Percentiles rank a stretch among this genome's conserved stretches.
phyloP scores from a whole-genome alignment of 2,329 filamentous ascomycete genomes.

The Cadophora malorum region DNA sequence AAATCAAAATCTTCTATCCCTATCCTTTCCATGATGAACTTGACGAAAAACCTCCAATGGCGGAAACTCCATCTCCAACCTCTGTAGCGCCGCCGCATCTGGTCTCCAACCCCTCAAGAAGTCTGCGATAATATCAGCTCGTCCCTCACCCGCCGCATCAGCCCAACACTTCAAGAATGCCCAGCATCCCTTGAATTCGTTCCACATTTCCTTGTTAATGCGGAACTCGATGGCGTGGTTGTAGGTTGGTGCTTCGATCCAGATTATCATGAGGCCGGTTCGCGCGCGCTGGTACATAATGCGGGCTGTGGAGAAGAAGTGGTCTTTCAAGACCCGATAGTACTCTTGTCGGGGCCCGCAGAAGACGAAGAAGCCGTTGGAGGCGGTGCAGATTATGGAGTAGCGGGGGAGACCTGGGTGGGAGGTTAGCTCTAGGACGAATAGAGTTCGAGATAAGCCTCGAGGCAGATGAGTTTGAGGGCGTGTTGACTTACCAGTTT shows the following conservation, averaged over 20 bases:
- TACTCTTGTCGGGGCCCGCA: conserved; percentile 16
- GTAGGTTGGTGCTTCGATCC: conserved; percentile 11
- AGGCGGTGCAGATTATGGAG: conserved; percentile 16
- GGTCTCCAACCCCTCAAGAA: conserved; percentile 5
- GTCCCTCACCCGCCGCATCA: conserved; percentile 11
- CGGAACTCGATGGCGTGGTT: conserved; percentile 6
- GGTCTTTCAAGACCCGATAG: conserved; percentile 6
- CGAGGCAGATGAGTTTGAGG: not conserved
- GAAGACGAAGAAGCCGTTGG: conserved; percentile 19
- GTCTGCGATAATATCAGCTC: conserved; percentile 7
- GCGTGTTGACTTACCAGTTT: not conserved
- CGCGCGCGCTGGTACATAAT: conserved; percentile 21
- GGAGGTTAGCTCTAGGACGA: not conserved
- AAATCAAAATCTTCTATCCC: not conserved
- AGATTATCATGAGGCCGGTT: conserved; percentile 18
- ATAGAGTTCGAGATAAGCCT: not conserved
- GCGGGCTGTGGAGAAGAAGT: conserved; percentile 12
- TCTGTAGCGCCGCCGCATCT: not conserved
- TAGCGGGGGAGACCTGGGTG: conserved; percentile 15
- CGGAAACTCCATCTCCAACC: not conserved
- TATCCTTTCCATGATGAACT: not conserved
- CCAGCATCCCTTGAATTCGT: conserved; percentile 19
- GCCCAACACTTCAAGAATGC: conserved; percentile 21
- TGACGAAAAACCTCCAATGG: not conserved
- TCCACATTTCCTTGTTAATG: conserved; percentile 9